Evolutionary conservation across 148 eudicot genomes (phyloP), one percentile per base, ranked within the genome.

Genomic region (Silene latifolia): DNA sequence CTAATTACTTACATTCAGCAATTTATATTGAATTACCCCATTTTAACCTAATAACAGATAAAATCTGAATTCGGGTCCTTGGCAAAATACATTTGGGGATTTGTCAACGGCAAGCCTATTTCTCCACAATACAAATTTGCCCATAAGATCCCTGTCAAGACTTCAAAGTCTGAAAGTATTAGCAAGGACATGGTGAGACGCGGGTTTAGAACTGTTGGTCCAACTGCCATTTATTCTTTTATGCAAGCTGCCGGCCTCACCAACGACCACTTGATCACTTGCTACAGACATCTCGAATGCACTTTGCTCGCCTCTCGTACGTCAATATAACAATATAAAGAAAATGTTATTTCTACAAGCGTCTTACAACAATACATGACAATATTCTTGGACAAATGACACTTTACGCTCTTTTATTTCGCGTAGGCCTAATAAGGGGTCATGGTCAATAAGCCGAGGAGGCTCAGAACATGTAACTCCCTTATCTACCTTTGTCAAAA

Each of bases 191-290:
- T 88, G 27, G 84, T 80, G 35, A 67, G 86, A n/a, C 76, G 89
- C 62, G 91, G 91, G 27, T 86, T 88, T 67, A 82, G 91, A 69
- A 72, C 84, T 1, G 87, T 86, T 47, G 85, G 91, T 7, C 91
- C 91, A 32, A 78, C 87, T 0, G 91, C 83, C 10, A 74, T 88
- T 62, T 83, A 85, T 65, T 86, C 91, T 5, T 88, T 88, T 76
- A 88, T 88, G 91, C 87, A 88, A 60, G 91, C 82, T 0, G 87
- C 90, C 5, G 90, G 90, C 10, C 82, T 88, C 32, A 88, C 88
- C 24, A 88, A 88, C 71, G 90, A 85, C 78, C 91, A 88, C 72
- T 85, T 85, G 66, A 72, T 80, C 67, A 82, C 76, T 11, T 88
- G 90, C 81, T 88, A 79, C 60, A 76, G 90, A 71, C 85, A 83